Percentiles rank a stretch among this genome's conserved stretches.
Evolutionary conservation across 2,329 filamentous ascomycete species (phyloP).

Genomic region (Xylaria sp.): DNA sequence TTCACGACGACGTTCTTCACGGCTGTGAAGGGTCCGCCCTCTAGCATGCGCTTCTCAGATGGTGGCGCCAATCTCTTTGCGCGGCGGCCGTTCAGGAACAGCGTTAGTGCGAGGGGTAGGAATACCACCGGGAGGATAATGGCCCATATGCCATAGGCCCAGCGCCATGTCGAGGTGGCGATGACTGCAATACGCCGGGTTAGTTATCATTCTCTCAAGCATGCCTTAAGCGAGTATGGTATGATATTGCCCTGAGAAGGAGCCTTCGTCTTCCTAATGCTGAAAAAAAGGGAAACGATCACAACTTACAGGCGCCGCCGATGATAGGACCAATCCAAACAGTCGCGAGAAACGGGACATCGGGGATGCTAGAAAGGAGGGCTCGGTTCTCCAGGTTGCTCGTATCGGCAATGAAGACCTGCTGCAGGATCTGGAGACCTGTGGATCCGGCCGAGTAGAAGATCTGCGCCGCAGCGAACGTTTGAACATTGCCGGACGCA

Average conservation of each 20-base stretch:
- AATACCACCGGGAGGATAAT: slow-evolving; percentile 67
- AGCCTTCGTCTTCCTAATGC: neutral
- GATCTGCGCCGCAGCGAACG: slow-evolving; percentile 64
- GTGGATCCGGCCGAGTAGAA: slow-evolving; percentile 70
- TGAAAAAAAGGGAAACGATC: neutral
- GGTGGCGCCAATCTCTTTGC: slow-evolving; percentile 58
- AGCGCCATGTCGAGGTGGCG: slow-evolving; percentile 63
- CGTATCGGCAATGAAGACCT: slow-evolving; percentile 73
- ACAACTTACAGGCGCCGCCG: slow-evolving; percentile 48
- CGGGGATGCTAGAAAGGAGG: slow-evolving; percentile 66
- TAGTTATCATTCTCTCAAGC: neutral
- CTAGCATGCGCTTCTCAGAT: slow-evolving; percentile 53
- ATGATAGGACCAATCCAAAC: slow-evolving; percentile 69
- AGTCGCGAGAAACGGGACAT: slow-evolving; percentile 68
- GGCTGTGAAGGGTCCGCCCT: slow-evolving; percentile 41
- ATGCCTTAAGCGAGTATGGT: neutral
- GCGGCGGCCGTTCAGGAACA: slow-evolving; percentile 62
- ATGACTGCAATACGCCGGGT: slow-evolving; percentile 50
- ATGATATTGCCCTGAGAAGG: neutral
- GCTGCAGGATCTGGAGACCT: slow-evolving; percentile 68
- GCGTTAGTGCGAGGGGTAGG: slow-evolving; percentile 61
- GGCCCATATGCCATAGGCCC: slow-evolving; percentile 71
- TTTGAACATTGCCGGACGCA: slow-evolving; percentile 62
- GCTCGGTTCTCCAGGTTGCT: slow-evolving; percentile 69
- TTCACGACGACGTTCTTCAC: slow-evolving; percentile 45